Base-by-base conservation (phyloP, 768 basidiomycete species). In the Coprinellus micaceus region DNA sequence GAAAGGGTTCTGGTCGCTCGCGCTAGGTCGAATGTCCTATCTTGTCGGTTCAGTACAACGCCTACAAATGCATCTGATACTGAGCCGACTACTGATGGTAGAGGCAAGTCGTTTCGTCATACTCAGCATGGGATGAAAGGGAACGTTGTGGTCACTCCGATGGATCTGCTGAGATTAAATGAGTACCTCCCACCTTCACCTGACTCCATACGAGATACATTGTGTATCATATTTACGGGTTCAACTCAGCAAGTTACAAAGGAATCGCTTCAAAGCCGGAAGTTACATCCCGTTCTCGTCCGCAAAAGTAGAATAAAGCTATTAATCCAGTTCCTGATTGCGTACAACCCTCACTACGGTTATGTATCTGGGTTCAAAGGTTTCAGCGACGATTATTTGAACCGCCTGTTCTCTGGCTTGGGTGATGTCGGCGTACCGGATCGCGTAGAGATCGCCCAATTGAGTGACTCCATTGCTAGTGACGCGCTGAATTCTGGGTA, bases 251-350 rank as follows among this genome's bases (percentile, higher is more conserved):
- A 17, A 17, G 9, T 33, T 4, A 52, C 29, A 4, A 26, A 41
- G 1, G 21, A 43, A 1, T 7, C 17, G 3, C 26, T 53, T 5
- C 4, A 53, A 9, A n/a, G n/a, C n/a, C n/a, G n/a, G n/a, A n/a
- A n/a, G n/a, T n/a, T n/a, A n/a, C n/a, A n/a, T n/a, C 52, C 52
- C 0, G 25, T 53, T 1, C 52, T 53, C 6, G 52, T 53, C 0
- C 52, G 52, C 2, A 41, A 43, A 21, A 25, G 21, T 2, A 12
- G 52, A 4, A 39, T 53, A 17, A 53, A 53, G n/a, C 4, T 28
- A n/a, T 6, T 53, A 3, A 40, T 53, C 11, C n/a, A 53, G 22
- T 53, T 53, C 39, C 52, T 53, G 2, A 41, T 44, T 26, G 49
- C 7, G 12, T 9, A 36, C 29, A 51, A 53, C 39, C 39, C 15